phyloP scores from a whole-genome alignment of 208 protist genomes.

The Wallacemonas sp. region DNA sequence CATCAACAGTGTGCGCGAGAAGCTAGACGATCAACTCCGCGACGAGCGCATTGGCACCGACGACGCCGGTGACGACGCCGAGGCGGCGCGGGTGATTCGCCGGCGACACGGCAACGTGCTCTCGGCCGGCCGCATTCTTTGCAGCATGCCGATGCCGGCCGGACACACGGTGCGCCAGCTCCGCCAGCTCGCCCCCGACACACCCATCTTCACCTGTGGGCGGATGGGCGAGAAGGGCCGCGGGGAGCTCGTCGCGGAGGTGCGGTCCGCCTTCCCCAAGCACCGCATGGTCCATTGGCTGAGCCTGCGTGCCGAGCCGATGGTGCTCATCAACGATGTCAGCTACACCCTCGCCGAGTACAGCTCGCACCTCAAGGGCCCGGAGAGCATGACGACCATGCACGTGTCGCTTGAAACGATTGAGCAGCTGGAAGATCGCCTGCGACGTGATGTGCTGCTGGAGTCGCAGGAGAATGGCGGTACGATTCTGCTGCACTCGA shows the following conservation, averaged over 20 bases:
- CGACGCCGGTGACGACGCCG: constrained; percentile 36
- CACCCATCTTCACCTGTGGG: constrained; percentile 84
- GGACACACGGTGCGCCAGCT: constrained; percentile 18
- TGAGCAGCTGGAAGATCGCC: constrained; percentile 87
- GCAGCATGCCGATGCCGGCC: constrained; percentile 49
- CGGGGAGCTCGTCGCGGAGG: constrained; percentile 40
- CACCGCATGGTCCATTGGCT: constrained; percentile 68
- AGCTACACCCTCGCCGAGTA: constrained; percentile 81
- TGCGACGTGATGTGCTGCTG: constrained; percentile 74
- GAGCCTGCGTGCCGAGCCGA: constrained; percentile 82
- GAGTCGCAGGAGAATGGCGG: constrained; percentile 78
- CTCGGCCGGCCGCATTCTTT: constrained; percentile 78
- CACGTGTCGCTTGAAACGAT: constrained; percentile 78
- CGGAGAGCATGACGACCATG: constrained; percentile 67
- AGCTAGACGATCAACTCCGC: constrained; percentile 73
- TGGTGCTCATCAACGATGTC: constrained; percentile 82
- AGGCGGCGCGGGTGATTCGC: constrained; percentile 48
- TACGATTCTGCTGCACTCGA: constrained; percentile 65
- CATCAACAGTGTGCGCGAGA: constrained; percentile 65
- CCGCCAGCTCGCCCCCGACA: constrained; percentile 75
- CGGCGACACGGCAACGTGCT: constrained; percentile 78
- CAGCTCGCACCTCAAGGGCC: constrained; percentile 23
- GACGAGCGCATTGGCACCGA: constrained; percentile 57
- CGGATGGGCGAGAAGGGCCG: constrained; percentile 39
- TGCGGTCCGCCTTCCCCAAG: constrained; percentile 55